Evolutionary conservation across 306 rosid genomes (phyloP).

Genomic region (Gynostemma pentaphyllum): DNA sequence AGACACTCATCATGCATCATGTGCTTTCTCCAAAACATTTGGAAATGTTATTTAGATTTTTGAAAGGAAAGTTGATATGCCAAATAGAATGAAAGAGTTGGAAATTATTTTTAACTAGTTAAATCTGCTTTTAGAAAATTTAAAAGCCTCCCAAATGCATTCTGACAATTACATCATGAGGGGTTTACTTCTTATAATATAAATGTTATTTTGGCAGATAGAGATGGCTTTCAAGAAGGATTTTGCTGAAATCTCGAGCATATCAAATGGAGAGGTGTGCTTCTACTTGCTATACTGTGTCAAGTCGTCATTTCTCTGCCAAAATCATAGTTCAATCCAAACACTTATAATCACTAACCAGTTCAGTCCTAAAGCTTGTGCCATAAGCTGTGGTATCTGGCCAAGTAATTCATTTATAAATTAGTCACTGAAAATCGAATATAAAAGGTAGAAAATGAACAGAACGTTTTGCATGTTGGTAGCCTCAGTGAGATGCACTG

Average conservation of each 20-base stretch:
- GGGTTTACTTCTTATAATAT: conserved; percentile 9
- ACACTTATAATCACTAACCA: background rate
- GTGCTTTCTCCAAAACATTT: background rate
- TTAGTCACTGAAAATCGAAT: background rate
- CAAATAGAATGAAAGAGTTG: background rate
- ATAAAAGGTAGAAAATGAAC: background rate
- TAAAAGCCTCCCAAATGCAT: background rate
- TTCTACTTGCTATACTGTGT: conserved; percentile 5
- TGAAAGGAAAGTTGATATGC: background rate
- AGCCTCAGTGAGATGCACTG: background rate
- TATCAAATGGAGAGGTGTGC: conserved; percentile 56
- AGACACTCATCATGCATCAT: background rate
- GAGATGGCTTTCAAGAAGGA: conserved; percentile 73
- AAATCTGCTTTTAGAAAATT: background rate
- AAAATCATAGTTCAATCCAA: background rate
- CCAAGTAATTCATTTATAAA: background rate
- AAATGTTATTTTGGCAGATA: conserved; percentile 39
- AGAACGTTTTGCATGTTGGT: background rate
- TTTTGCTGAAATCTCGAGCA: conserved; percentile 36
- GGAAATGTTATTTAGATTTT: background rate
- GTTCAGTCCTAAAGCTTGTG: background rate
- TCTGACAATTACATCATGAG: conserved; percentile 1
- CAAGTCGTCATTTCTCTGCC: background rate
- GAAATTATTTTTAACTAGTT: background rate
- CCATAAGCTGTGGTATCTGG: background rate